Evolutionary conservation across 495 filamentous ascomycete species (phyloP).

Genomic region (Oidiodendron maius): DNA sequence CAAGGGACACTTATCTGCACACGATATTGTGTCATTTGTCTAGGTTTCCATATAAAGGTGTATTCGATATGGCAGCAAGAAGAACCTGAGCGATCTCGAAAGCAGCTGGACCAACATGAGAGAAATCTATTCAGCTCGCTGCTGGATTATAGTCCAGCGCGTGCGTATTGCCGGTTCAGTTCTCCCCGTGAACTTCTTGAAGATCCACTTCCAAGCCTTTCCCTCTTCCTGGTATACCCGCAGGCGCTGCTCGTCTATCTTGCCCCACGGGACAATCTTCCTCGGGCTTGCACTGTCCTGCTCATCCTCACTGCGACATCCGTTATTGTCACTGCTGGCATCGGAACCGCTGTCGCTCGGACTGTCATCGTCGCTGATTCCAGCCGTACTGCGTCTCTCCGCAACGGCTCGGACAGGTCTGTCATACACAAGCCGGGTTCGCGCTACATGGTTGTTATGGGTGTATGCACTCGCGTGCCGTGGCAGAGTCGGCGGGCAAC

Average conservation of each 20-base stretch:
- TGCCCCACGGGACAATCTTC: conserved; percentile 1
- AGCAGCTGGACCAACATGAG: too few species aligned
- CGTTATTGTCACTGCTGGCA: conserved; percentile 5
- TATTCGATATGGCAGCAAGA: too few species aligned
- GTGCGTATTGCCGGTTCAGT: too few species aligned
- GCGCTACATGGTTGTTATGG: conserved; percentile 1
- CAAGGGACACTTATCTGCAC: too few species aligned
- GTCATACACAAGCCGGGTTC: conserved; percentile 1
- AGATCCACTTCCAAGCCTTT: too few species aligned
- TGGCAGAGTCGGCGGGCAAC: conserved; percentile 6
- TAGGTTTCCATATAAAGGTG: too few species aligned
- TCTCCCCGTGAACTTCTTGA: too few species aligned
- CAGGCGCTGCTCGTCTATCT: conserved; percentile 8
- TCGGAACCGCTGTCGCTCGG: conserved; percentile 12
- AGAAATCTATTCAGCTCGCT: too few species aligned
- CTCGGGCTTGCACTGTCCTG: conserved; percentile 2
- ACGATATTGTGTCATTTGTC: too few species aligned
- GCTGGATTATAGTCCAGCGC: too few species aligned
- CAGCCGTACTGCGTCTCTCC: not conserved
- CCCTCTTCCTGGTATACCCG: conserved; percentile 9
- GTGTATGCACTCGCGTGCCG: conserved; percentile 8
- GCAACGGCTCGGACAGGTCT: conserved; percentile 4
- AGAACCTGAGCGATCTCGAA: too few species aligned
- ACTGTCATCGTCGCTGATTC: conserved; percentile 7
- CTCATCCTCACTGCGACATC: conserved; percentile 6